These are phyloP conservation scores for Solanum dulcamara DNA, from an alignment of 257 asterid genomes.

Conservation along the genomic window DNA sequence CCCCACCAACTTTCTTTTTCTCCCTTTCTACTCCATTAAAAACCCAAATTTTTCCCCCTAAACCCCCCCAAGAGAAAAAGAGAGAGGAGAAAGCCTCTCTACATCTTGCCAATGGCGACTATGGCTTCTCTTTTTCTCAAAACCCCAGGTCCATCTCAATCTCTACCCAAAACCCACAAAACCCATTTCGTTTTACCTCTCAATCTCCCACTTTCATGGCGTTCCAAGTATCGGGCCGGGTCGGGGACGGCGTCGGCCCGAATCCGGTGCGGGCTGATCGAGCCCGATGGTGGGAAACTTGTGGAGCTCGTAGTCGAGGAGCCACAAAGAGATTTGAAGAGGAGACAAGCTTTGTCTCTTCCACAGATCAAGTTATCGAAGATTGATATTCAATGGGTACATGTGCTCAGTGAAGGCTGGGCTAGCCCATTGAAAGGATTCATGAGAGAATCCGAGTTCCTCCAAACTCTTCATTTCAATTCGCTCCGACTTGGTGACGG, in stretches of 20 bases:
- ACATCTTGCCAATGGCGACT: conserved; percentile 35
- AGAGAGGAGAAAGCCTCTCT: conserved; percentile 2
- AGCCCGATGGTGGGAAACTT: conserved; percentile 82
- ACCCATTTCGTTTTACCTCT: conserved; percentile 23
- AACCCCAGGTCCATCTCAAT: conserved; percentile 9
- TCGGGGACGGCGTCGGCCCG: neutral
- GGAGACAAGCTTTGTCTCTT: conserved; percentile 31
- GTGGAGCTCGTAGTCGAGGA: conserved; percentile 54
- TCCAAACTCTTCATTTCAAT: conserved; percentile 96
- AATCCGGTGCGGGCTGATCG: conserved; percentile 38
- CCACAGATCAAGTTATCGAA: conserved; percentile 56
- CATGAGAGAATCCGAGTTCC: conserved; percentile 95
- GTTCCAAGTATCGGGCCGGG: conserved; percentile 14
- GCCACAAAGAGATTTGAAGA: conserved; percentile 36
- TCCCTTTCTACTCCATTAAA: conserved; percentile 15
- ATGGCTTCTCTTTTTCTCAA: conserved; percentile 64
- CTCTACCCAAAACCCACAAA: conserved; percentile 22
- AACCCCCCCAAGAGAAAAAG: neutral
- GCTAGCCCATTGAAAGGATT: conserved; percentile 94
- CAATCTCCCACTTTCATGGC: conserved; percentile 11
- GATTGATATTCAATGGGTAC: conserved; percentile 91
- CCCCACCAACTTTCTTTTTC: neutral
- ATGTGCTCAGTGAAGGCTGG: conserved; percentile 97
- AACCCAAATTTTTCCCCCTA: neutral
- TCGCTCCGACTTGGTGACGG: conserved; percentile 67